phyloP scores from a whole-genome alignment of 23 red algal species.

The Pyropia yezoensis region DNA sequence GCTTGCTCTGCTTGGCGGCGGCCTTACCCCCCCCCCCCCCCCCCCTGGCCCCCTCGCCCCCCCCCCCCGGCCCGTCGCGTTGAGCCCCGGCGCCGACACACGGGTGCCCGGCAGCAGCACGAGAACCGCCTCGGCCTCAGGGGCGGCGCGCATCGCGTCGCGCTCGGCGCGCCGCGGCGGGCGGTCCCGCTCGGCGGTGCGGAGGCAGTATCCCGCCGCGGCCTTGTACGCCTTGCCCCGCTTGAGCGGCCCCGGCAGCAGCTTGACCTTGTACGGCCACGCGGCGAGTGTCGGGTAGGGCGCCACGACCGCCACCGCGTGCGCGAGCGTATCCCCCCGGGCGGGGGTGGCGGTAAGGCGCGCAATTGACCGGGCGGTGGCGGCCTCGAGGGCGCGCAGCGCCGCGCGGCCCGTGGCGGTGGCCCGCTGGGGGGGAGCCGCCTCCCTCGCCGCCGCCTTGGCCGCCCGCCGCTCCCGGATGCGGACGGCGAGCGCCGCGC shows the following conservation, averaged over 20 bases:
- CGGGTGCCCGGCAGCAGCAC: slow-evolving; percentile 15
- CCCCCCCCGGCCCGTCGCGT: too few relatives aligned
- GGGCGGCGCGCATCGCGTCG: slow-evolving; percentile 39
- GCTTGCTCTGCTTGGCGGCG: too few relatives aligned
- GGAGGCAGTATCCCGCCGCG: slow-evolving; percentile 18
- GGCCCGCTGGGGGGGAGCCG: background rate
- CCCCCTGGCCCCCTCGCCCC: too few relatives aligned
- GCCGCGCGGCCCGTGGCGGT: slow-evolving; percentile 35
- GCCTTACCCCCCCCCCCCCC: too few relatives aligned
- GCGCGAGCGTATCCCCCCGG: slow-evolving; percentile 49
- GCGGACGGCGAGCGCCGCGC: background rate
- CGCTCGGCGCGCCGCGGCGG: slow-evolving; percentile 25
- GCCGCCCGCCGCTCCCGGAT: slow-evolving; percentile 2
- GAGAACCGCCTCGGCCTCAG: slow-evolving; percentile 46
- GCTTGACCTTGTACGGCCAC: slow-evolving; percentile 86
- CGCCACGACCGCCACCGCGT: slow-evolving; percentile 81
- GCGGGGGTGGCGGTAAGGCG: slow-evolving; percentile 70
- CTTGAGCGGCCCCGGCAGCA: slow-evolving; percentile 83
- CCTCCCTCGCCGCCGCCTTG: background rate
- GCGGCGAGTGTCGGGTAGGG: slow-evolving; percentile 65
- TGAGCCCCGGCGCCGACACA: too few relatives aligned
- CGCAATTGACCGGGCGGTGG: slow-evolving; percentile 21
- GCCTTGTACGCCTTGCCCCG: slow-evolving; percentile 79
- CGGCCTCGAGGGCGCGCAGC: slow-evolving; percentile 30
- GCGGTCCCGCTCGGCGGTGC: slow-evolving; percentile 45